A percentile compares a stretch with the other conserved stretches of the same genome.
Evolutionary conservation across 306 rosid genomes (phyloP).

Genomic region (Acacia confusa): DNA sequence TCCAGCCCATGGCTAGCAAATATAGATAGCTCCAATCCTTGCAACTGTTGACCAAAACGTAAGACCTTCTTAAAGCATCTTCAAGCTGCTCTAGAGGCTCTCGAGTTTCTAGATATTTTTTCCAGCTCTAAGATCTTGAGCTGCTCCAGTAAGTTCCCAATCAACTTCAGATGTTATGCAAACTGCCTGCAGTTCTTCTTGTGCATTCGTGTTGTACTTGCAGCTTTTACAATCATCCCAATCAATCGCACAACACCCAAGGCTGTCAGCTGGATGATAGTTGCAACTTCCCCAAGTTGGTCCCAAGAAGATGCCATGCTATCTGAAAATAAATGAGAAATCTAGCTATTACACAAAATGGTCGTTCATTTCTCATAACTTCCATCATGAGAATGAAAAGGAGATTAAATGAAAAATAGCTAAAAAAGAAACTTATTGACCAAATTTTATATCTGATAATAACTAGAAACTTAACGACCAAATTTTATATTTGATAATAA

Average conservation of each 20-base stretch:
- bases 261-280: slow-evolving; percentile 83
- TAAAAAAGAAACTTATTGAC: background rate
- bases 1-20: slow-evolving; percentile 98
- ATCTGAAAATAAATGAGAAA: slow-evolving; percentile 37
- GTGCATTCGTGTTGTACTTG: slow-evolving; percentile 91
- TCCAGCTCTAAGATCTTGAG: slow-evolving; percentile 95
- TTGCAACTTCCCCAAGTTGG: slow-evolving; percentile 79
- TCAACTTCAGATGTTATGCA: slow-evolving; percentile 86
- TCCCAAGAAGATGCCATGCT: slow-evolving; percentile 78
- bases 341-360: slow-evolving; percentile 12
- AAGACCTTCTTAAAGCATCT: slow-evolving; percentile 90
- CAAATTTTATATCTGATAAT: background rate
- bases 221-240: slow-evolving; percentile 82
- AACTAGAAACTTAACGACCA: no score
- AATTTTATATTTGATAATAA: no score
- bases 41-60: slow-evolving; percentile 82
- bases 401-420: background rate
- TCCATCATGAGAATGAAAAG: background rate
- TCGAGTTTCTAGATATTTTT: slow-evolving; percentile 85
- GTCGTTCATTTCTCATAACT: background rate
- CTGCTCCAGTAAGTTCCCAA: slow-evolving; percentile 90
- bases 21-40: slow-evolving; percentile 90
- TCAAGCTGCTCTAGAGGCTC: slow-evolving; percentile 98
- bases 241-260: slow-evolving; percentile 77
- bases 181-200: slow-evolving; percentile 93